phyloP scores from a whole-genome alignment of 768 basidiomycete species.

The Ramaria sp. region DNA sequence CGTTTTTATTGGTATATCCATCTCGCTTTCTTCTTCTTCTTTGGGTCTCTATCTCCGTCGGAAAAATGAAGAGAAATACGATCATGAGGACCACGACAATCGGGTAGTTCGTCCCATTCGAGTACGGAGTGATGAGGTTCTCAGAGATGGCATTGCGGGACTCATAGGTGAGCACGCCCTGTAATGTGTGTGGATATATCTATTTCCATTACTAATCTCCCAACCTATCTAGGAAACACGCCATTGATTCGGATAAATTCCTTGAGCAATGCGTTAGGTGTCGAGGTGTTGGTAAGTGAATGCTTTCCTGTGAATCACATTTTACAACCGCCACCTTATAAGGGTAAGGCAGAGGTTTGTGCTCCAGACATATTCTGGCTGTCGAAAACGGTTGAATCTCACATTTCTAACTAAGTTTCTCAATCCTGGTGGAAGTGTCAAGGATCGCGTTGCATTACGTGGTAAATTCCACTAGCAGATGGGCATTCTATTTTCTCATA shows the following conservation, averaged over 20 bases:
- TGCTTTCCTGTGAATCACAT: not conserved
- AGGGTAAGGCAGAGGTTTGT: slow-evolving; percentile 86
- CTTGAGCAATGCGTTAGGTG: slow-evolving; percentile 79
- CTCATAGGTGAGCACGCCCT: slow-evolving; percentile 56
- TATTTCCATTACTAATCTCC: not conserved
- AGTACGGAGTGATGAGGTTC: slow-evolving; percentile 64
- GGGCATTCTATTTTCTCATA: not conserved
- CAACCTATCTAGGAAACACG: slow-evolving; percentile 65
- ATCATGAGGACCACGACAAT: slow-evolving; percentile 18
- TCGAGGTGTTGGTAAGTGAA: slow-evolving; percentile 64
- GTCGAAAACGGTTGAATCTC: not conserved
- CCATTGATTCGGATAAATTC: slow-evolving; percentile 88
- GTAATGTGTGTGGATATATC: not conserved
- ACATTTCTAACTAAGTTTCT: slow-evolving; percentile 48
- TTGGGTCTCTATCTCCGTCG: slow-evolving; percentile 45
- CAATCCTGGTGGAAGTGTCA: slow-evolving; percentile 96
- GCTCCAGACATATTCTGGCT: not conserved
- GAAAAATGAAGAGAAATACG: slow-evolving; percentile 26
- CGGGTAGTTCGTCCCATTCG: slow-evolving; percentile 41
- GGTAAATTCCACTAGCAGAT: slow-evolving; percentile 36
- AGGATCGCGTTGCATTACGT: slow-evolving; percentile 91
- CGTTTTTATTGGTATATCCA: slow-evolving; percentile 61
- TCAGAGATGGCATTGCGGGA: slow-evolving; percentile 64
- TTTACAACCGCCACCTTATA: not conserved
- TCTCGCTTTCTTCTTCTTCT: slow-evolving; percentile 65